Evolutionary conservation across 805 yeast genomes (phyloP), one percentile per base, ranked within the genome.

Genomic region (Torulaspora quercuum): DNA sequence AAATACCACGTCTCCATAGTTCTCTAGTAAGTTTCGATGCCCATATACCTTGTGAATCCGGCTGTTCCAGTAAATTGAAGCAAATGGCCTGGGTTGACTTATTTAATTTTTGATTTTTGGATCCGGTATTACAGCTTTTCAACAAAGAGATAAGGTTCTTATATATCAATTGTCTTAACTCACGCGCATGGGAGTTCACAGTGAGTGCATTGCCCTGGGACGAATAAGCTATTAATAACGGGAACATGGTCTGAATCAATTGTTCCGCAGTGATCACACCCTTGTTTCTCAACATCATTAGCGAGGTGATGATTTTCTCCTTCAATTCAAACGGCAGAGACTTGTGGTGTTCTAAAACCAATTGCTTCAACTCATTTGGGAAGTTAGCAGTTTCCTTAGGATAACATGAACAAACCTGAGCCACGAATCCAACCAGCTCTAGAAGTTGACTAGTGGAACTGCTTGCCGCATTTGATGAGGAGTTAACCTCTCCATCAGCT

Each of bases 1-100:
- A 92, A 41, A 92, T 84, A 55, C 95, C 95, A 58, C 97, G 75
- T 68, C 95, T 76, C 99, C 99, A 92, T 34, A 92, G 68, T 61
- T 92, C 97, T 57, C 97, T 76, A 4, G 97, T 88, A 39, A 92
- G 67, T 54, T 87, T 89, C 3, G 97, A 85, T 6, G 97, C 97
- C 97, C 97, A 92, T 15, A 92, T 66, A 23, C 97, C 96, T 52
- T 82, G 85, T 25, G 86, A 73, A 48, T 79, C 84, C 42, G 83
- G 78, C 59, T 84, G 65, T 47, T 87, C 95, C 29, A 92, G 67
- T 46, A 90, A 68, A 51, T 85, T 86, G 70, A 92, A 90, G 35
- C 95, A 73, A 32, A 92, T 64, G 0, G 97, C 96, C 63, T 92
- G 98, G 1, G 96, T 85, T 8, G 88, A 78, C 57, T 84, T 74